phyloP scores from a whole-genome alignment of 2,329 filamentous ascomycete genomes.

The Pseudocercospora macadamiae region DNA sequence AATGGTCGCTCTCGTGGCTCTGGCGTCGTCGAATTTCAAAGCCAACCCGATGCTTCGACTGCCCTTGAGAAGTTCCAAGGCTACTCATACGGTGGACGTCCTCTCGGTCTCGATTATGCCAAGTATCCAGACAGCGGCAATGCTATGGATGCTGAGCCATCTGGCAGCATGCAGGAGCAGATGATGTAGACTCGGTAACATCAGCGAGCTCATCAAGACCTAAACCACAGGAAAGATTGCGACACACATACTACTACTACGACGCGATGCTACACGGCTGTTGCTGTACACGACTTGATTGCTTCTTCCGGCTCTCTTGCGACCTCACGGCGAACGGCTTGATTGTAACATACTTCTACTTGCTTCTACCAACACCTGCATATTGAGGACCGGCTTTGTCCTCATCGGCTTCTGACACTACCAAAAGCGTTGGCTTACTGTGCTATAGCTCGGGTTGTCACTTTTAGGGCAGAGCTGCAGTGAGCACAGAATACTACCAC shows the following conservation, averaged over 20 bases:
- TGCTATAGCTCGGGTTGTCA: not conserved
- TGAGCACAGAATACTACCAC: conserved; percentile 3
- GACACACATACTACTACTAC: not conserved
- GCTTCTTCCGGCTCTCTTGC: conserved; percentile 1
- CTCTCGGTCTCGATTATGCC: conserved; percentile 89
- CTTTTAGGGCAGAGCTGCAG: not conserved
- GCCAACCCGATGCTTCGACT: conserved; percentile 80
- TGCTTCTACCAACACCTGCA: not conserved
- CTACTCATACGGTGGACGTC: conserved; percentile 95
- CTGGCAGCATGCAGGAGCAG: conserved; percentile 86
- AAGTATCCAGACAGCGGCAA: conserved; percentile 79
- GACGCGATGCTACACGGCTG: conserved; percentile 2
- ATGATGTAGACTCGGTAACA: conserved; percentile 73
- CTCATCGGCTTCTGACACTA: no score
- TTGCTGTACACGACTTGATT: conserved; percentile 5
- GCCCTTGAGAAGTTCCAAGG: conserved; percentile 96
- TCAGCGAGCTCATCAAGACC: not conserved
- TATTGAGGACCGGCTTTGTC: conserved; percentile 1
- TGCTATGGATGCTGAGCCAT: conserved; percentile 77
- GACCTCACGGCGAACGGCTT: not conserved
- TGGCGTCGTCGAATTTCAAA: conserved; percentile 94
- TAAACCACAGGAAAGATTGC: not conserved
- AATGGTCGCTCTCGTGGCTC: conserved; percentile 94
- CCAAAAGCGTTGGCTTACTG: not conserved
- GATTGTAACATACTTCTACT: not conserved